A percentile compares a stretch with the other conserved stretches of the same genome.
These are phyloP conservation scores for Trichoderma simmonsii DNA, from an alignment of 2,329 filamentous ascomycete genomes.

Conservation along the genomic window DNA sequence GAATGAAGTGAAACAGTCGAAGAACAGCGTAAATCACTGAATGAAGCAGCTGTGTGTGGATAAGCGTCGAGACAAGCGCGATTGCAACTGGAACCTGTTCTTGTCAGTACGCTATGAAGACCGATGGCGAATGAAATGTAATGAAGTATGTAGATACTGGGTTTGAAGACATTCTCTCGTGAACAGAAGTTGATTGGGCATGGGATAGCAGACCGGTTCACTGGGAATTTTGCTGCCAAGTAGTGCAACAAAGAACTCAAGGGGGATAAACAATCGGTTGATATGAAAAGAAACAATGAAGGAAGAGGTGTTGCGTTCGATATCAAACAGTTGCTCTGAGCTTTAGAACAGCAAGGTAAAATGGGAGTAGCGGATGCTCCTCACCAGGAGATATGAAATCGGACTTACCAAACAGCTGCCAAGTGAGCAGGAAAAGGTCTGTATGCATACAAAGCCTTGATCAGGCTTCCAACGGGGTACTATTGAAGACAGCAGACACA, in stretches of 20 bases:
- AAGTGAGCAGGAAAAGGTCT: conserved; percentile 32
- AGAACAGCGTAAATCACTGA: conserved; percentile 26
- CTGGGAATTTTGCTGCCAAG: not conserved
- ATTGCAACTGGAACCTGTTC: conserved; percentile 29
- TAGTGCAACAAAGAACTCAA: not conserved
- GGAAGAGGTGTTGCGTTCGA: not conserved
- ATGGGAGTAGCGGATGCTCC: not conserved
- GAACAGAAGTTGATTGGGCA: not conserved
- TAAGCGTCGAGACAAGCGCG: conserved; percentile 35
- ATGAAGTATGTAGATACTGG: not conserved
- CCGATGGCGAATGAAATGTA: not conserved
- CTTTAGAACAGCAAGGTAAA: not conserved
- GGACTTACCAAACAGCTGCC: conserved; percentile 32
- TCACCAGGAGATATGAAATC: conserved; percentile 1
- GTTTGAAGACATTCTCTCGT: not conserved
- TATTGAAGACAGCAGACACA: conserved; percentile 14
- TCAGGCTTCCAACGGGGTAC: conserved; percentile 25
- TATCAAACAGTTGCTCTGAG: not conserved
- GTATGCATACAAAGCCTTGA: conserved; percentile 39
- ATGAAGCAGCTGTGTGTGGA: conserved; percentile 27
- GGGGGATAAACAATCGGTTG: not conserved
- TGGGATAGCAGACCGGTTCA: not conserved
- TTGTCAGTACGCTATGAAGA: conserved; percentile 26
- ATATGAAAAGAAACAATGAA: not conserved
- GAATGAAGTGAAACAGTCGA: conserved; percentile 39